These are phyloP conservation scores for Scleromitrula shiraiana DNA, from an alignment of 2,329 filamentous ascomycete genomes.

Conservation along the genomic window DNA sequence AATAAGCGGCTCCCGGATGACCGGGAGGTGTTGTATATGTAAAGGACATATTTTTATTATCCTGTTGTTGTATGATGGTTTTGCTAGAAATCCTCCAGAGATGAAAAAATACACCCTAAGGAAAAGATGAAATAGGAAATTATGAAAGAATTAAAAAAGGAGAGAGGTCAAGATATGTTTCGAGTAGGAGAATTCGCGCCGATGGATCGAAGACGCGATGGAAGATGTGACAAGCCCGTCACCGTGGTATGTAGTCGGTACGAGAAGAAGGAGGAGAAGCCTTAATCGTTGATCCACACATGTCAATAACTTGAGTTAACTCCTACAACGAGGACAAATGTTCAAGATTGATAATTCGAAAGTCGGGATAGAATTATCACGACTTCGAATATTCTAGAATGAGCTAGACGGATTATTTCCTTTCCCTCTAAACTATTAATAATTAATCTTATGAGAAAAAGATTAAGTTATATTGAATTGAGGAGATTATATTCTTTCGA, in stretches of 20 bases:
- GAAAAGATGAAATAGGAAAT: constrained; percentile 17
- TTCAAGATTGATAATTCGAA: too few species aligned
- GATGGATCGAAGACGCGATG: constrained; percentile 19
- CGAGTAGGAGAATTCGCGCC: neutral
- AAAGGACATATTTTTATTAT: constrained; percentile 28
- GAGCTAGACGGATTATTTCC: constrained; percentile 18
- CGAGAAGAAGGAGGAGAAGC: constrained; percentile 30
- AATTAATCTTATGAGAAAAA: too few species aligned
- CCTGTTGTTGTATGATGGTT: constrained; percentile 20
- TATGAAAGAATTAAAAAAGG: too few species aligned
- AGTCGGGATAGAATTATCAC: constrained; percentile 12
- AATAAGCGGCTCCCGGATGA: constrained; percentile 23
- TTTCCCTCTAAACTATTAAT: neutral
- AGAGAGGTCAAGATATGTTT: constrained; percentile 1
- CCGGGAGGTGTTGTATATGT: constrained; percentile 25
- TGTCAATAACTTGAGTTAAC: constrained; percentile 27
- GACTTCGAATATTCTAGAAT: constrained; percentile 24
- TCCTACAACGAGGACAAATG: constrained; percentile 23
- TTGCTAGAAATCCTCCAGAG: neutral
- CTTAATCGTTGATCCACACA: constrained; percentile 31
- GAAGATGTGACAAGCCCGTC: constrained; percentile 30
- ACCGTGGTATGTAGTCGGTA: constrained; percentile 33
- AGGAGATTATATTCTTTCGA: too few species aligned
- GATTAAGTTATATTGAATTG: too few species aligned
- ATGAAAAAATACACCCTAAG: constrained; percentile 12